These are phyloP conservation scores for Phytophthora litchii DNA, from an alignment of 352 stramenopile genomes.

Conservation along the genomic window DNA sequence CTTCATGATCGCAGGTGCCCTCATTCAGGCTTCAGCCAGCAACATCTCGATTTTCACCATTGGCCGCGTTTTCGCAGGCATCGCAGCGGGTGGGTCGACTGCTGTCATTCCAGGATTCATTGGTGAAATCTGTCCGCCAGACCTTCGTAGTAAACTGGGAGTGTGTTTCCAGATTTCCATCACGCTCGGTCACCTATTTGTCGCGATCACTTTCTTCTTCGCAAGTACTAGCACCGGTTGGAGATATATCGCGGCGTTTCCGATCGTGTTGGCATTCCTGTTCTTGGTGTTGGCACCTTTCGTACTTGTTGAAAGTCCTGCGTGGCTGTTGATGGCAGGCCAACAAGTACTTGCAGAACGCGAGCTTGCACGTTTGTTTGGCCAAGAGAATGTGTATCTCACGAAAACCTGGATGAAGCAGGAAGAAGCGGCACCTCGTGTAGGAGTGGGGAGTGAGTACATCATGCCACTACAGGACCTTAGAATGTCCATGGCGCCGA, in stretches of 20 bases:
- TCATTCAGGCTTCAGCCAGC: constrained; percentile 32
- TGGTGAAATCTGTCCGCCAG: constrained; percentile 50
- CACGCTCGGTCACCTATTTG: constrained; percentile 48
- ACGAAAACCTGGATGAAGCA: constrained; percentile 48
- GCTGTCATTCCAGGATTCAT: constrained; percentile 47
- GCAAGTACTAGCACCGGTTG: constrained; percentile 51
- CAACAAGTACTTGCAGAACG: constrained; percentile 27
- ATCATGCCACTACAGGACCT: constrained; percentile 30
- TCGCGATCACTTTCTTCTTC: constrained; percentile 58
- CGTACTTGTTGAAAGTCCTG: constrained; percentile 54
- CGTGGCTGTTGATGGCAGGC: constrained; percentile 46
- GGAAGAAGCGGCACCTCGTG: constrained; percentile 25
- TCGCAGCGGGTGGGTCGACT: constrained; percentile 46
- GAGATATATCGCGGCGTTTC: constrained; percentile 58
- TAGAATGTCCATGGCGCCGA: constrained; percentile 28
- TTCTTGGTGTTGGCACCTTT: constrained; percentile 47
- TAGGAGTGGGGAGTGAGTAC: constrained; percentile 29
- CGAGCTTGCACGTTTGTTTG: constrained; percentile 40
- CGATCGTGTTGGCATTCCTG: constrained; percentile 38
- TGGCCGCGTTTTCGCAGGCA: constrained; percentile 52
- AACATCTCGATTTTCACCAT: constrained; percentile 43
- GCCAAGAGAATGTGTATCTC: constrained; percentile 34
- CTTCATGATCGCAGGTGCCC: constrained; percentile 51
- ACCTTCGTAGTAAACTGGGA: constrained; percentile 44
- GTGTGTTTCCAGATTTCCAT: constrained; percentile 57